Evolutionary conservation across 1,139 yeast genomes (phyloP), one percentile per base, ranked within the genome.

Genomic region (Geotrichum candidum): DNA sequence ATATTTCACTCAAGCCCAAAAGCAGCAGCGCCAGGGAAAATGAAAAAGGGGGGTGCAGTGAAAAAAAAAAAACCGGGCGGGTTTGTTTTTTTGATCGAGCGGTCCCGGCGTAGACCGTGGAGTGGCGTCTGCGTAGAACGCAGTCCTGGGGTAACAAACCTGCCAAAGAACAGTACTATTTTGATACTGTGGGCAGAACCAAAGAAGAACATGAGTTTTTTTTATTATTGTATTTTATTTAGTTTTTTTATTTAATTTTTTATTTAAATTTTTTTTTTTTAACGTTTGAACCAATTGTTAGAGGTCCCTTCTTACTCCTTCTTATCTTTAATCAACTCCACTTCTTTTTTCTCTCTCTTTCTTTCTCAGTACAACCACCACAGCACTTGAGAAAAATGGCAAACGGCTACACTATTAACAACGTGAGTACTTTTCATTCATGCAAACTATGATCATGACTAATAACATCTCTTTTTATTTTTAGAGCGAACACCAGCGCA

Each of bases 401-500:
- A 54, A 54, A 54, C 51, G 57, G 57, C 45, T 54, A 54, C 29
- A 54, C 57, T 25, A 33, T 54, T 15, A 54, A 54, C 51, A 54
- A 54, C 41, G 57, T 54, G 13, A 45, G 57, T 54, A 23, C 22
- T 3, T 41, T 3, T 41, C 22, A n/a, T 10, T 41, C 6, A 6
- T 4, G 15, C 18, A 15, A 4, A 41, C 10, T n/a, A 7, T 15
- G 10, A n/a, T 2, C 2, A 23, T 18, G 22, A 41, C 48, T 41
- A 33, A 33, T 45, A n/a, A 9, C n/a, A n/a, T 41, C 7, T 41
- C 22, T n/a, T 41, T 41, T n/a, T n/a, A 2, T 41, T 41, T 41
- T 11, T 35, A 60, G 60, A 53, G 57, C 51, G 62, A 57, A 18
- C 57, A 57, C 82, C 59, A 83, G 58, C 72, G 74, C 63, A 73